Base-by-base conservation (phyloP, 2,329 filamentous ascomycete genomes). In the Akanthomyces dipterigenus region DNA sequence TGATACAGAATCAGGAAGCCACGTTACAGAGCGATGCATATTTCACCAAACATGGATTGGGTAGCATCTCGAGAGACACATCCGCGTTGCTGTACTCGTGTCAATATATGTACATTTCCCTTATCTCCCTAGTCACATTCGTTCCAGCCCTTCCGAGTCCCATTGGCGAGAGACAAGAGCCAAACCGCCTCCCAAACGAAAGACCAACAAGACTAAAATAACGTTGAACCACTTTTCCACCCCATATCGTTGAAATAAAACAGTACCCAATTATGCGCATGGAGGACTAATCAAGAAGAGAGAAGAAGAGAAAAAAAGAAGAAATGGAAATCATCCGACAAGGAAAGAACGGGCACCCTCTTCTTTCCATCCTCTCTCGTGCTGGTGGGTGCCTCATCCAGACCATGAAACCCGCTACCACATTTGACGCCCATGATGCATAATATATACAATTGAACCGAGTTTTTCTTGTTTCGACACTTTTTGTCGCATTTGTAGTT, bases 391-490 rank as follows among this genome's bases (percentile, higher is more conserved):
- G 24, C 18, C n/a, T 45, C 45, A 18, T 18, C 24, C 34, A 60
- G 51, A 53, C 8, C 56, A 53, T 53, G 38, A 58, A 60, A 36
- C 56, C 40, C 53, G 26, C 50, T 46, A 46, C 49, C 49, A 18
- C 7, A 20, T 26, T 55, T 14, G 28, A 62, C 60, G 60, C 60
- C 60, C 51, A 57, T 62, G 38, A 62, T 62, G 60, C 60, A 45
- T 56, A 28, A 57, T 38, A 62, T 56, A 18, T 62, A 62, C 60
- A 62, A 46, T 57, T 45, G 24, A 12, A 50, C 43, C 43, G 12
- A 49, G 36, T 16, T 16, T 5, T 5, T 22, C 7, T 24, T 38
- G 48, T 49, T 62, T 51, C 22, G 26, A n/a, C 12, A 26, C 34
- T 34, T 43, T 45, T 59, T 4, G 7, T 46, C 34, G 48, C 49